These are phyloP conservation scores for Hypoxylon sp. DNA, from an alignment of 2,329 filamentous ascomycete genomes.

Conservation along the genomic window DNA sequence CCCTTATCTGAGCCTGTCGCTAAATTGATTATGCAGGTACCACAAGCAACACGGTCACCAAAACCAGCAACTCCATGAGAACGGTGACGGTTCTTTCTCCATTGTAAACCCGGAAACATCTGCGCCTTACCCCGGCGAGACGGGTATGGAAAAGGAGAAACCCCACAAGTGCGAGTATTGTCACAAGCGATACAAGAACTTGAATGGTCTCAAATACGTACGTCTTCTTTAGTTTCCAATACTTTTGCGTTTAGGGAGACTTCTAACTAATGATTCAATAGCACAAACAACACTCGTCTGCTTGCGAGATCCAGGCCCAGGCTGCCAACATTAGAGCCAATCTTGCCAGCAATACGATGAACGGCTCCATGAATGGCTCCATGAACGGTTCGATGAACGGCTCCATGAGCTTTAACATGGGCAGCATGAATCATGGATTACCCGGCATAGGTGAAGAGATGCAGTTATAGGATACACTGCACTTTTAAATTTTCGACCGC, in stretches of 20 bases:
- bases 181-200: slow-evolving; percentile 98
- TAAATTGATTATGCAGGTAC: slow-evolving; percentile 61
- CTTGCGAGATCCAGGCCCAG: slow-evolving; percentile 85
- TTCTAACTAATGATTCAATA: slow-evolving; percentile 56
- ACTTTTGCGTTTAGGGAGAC: not conserved
- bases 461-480: slow-evolving; percentile 50
- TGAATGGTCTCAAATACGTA: slow-evolving; percentile 97
- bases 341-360: slow-evolving; percentile 50
- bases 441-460: slow-evolving; percentile 67
- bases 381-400: no score
- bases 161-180: slow-evolving; percentile 97
- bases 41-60: slow-evolving; percentile 90
- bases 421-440: slow-evolving; percentile 55
- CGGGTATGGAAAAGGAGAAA: slow-evolving; percentile 99
- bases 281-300: slow-evolving; percentile 85
- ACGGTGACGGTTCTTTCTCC: slow-evolving; percentile 95
- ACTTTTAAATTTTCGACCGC: not conserved
- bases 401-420: slow-evolving; percentile 50
- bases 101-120: slow-evolving; percentile 98
- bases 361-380: no score
- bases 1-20: slow-evolving; percentile 41
- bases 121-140: slow-evolving; percentile 90
- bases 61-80: slow-evolving; percentile 96
- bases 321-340: slow-evolving; percentile 58
- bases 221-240: slow-evolving; percentile 49